Conservation (phyloP, 2,329 filamentous ascomycete genomes). For the Cryphonectria japonica region DNA sequence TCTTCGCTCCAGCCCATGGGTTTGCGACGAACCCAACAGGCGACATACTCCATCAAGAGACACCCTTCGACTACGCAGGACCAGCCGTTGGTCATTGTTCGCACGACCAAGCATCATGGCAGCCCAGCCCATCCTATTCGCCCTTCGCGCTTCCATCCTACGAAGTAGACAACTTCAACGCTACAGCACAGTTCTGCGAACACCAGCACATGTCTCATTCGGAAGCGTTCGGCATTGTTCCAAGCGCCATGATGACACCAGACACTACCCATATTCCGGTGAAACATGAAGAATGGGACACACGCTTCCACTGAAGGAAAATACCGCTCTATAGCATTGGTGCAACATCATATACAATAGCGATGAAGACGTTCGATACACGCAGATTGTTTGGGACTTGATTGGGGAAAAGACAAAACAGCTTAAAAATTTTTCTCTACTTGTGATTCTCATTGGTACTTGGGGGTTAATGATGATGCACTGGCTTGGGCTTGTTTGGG, state of each 20-base stretch:
- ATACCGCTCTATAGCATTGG: background rate
- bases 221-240: slow-evolving; percentile 24
- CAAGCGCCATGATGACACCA: slow-evolving; percentile 22
- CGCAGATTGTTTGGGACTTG: background rate
- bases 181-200: slow-evolving; percentile 32
- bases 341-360: background rate
- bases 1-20: slow-evolving; percentile 36
- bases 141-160: slow-evolving; percentile 43
- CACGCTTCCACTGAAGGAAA: slow-evolving; percentile 7
- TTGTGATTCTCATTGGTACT: background rate
- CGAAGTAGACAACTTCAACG: slow-evolving; percentile 37
- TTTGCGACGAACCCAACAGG: slow-evolving; percentile 39
- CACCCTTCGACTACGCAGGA: slow-evolving; percentile 38
- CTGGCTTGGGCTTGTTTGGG: background rate
- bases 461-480: background rate
- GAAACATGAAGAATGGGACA: slow-evolving; percentile 29
- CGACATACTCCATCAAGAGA: slow-evolving; percentile 39
- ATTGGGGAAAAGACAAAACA: background rate
- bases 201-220: slow-evolving; percentile 30
- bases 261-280: slow-evolving; percentile 21
- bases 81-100: slow-evolving; percentile 34
- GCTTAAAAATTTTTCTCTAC: background rate
- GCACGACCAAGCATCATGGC: slow-evolving; percentile 39
- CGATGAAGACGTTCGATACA: background rate
- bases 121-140: slow-evolving; percentile 42